phyloP scores from a whole-genome alignment of 306 rosid genomes.

The Gastrolobium bilobum region DNA sequence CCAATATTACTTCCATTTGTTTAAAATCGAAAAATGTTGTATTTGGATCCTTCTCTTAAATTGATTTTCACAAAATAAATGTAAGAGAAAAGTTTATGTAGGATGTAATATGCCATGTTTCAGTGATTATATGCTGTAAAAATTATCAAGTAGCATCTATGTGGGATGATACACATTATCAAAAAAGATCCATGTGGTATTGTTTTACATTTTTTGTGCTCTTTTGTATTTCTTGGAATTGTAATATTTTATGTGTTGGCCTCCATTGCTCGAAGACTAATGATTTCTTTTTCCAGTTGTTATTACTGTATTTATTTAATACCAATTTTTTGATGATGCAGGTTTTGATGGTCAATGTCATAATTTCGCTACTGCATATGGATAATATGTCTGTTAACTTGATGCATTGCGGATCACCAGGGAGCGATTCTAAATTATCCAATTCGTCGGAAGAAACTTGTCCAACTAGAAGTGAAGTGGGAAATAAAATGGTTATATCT shows the following conservation, averaged over 20 bases:
- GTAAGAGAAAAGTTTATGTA: constrained; percentile 23
- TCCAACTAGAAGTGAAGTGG: constrained; percentile 66
- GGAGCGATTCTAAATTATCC: constrained; percentile 57
- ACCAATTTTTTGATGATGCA: constrained; percentile 52
- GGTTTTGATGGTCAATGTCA: constrained; percentile 87
- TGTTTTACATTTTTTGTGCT: constrained; percentile 37
- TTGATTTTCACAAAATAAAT: constrained; percentile 23
- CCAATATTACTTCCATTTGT: constrained; percentile 10
- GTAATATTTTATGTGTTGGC: constrained; percentile 31
- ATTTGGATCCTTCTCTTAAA: constrained; percentile 26
- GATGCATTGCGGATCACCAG: constrained; percentile 66
- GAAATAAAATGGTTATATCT: constrained; percentile 84
- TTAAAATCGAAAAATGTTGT: constrained; percentile 27
- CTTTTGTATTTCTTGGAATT: constrained; percentile 24
- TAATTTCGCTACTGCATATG: constrained; percentile 89
- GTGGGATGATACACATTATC: constrained; percentile 1
- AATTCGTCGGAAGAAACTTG: constrained; percentile 60
- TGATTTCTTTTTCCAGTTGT: constrained; percentile 32
- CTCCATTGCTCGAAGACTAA: constrained; percentile 28
- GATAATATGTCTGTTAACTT: constrained; percentile 78
- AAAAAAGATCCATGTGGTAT: constrained; percentile 11
- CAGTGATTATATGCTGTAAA: constrained; percentile 18
- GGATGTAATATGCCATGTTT: constrained; percentile 29
- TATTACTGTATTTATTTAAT: constrained; percentile 22
- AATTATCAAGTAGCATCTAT: constrained; percentile 3